Conservation (phyloP, 163 green algal genomes). For the Botryococcus braunii region DNA sequence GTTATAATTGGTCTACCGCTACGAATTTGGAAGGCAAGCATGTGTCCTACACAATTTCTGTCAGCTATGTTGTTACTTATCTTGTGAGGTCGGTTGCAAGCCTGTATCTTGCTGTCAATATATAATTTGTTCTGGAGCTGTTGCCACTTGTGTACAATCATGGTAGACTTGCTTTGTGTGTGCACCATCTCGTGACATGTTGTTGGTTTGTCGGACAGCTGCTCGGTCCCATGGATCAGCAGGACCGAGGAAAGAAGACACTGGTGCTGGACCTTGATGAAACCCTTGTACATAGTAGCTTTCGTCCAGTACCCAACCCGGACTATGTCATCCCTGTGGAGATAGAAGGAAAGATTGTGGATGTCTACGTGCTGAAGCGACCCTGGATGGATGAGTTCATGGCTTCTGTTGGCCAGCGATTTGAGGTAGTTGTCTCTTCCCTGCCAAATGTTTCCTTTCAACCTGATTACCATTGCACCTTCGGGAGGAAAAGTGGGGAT, state of each 20-base stretch:
- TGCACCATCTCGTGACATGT: background rate
- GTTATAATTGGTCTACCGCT: background rate
- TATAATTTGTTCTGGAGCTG: too few species aligned
- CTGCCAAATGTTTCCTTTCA: too few species aligned
- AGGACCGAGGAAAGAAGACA: constrained; percentile 78
- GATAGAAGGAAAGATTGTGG: constrained; percentile 82
- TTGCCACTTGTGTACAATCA: too few species aligned
- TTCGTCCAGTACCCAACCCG: constrained; percentile 80
- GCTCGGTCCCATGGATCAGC: background rate
- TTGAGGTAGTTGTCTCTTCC: constrained; percentile 68
- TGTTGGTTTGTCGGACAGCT: constrained; percentile 11
- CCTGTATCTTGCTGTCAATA: too few species aligned
- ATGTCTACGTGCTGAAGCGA: constrained; percentile 96
- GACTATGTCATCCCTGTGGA: constrained; percentile 96
- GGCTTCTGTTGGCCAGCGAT: constrained; percentile 43
- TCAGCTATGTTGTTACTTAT: background rate
- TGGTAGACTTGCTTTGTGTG: background rate
- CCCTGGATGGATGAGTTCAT: constrained; percentile 93
- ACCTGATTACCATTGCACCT: too few species aligned
- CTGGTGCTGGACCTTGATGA: constrained; percentile 97
- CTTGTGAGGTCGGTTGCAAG: too few species aligned
- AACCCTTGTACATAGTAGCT: constrained; percentile 96
- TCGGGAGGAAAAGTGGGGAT: too few species aligned
- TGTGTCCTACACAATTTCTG: background rate
- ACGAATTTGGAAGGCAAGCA: constrained; percentile 4